These are phyloP conservation scores for Citrus sp. DNA, from an alignment of 345 rosid genomes.

Conservation along the genomic window DNA sequence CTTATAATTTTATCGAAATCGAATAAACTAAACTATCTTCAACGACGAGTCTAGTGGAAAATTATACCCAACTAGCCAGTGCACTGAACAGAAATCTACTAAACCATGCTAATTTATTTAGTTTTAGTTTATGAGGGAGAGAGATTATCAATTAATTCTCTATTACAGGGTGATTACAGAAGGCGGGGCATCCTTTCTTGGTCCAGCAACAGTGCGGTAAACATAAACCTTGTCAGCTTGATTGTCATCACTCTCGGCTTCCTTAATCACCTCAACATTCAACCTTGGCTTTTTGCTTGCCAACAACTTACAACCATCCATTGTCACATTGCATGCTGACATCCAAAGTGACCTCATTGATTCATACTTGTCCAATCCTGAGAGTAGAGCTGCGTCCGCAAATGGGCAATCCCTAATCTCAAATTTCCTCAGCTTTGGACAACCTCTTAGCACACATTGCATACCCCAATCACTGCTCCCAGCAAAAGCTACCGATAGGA, in stretches of 20 bases:
- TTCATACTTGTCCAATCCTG: slow-evolving; percentile 67
- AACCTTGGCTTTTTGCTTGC: slow-evolving; percentile 62
- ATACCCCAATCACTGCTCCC: slow-evolving; percentile 68
- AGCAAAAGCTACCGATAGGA: slow-evolving; percentile 69
- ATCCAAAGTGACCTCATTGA: slow-evolving; percentile 82
- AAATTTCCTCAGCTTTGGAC: slow-evolving; percentile 60
- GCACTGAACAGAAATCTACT: not conserved
- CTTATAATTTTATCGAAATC: not conserved
- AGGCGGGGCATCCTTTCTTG: slow-evolving; percentile 64
- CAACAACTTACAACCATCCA: slow-evolving; percentile 50
- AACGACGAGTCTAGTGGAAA: not conserved
- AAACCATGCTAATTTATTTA: too few species aligned
- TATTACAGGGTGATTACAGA: slow-evolving; percentile 52
- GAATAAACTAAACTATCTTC: not conserved
- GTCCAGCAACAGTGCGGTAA: slow-evolving; percentile 63
- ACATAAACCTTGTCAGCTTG: slow-evolving; percentile 57
- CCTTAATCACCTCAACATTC: slow-evolving; percentile 76
- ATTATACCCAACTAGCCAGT: not conserved
- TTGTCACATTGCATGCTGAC: slow-evolving; percentile 67
- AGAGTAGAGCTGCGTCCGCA: slow-evolving; percentile 58
- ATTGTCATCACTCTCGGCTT: slow-evolving; percentile 45
- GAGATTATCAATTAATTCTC: slow-evolving; percentile 16
- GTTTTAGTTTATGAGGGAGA: not conserved
- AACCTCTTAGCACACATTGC: slow-evolving; percentile 58
- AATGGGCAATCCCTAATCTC: slow-evolving; percentile 79